Evolutionary conservation across 495 filamentous ascomycete species (phyloP).

Genomic region (Neurospora pannonica): DNA sequence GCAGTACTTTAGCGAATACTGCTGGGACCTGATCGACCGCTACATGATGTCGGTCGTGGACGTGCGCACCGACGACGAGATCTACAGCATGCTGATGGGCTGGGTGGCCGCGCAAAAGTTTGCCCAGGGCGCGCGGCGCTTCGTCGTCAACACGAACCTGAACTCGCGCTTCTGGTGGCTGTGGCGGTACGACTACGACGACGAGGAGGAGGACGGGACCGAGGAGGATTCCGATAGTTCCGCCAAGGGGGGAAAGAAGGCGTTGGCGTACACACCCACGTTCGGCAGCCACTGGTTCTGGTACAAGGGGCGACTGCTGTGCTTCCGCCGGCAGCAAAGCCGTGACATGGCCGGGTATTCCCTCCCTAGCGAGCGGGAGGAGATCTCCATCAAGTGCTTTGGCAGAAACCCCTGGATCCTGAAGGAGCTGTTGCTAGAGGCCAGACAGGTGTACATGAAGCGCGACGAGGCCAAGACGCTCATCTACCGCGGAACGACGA

Average conservation of each 20-base stretch:
- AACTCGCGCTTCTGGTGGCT: constrained; percentile 40
- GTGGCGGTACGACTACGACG: constrained; percentile 32
- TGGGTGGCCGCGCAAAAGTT: constrained; percentile 57
- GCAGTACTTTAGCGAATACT: constrained; percentile 39
- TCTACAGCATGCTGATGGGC: constrained; percentile 59
- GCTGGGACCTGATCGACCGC: constrained; percentile 32
- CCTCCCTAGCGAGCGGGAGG: constrained; percentile 39
- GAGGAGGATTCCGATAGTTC: too few species aligned
- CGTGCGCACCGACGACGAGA: constrained; percentile 57
- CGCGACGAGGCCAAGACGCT: constrained; percentile 54
- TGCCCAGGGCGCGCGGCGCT: constrained; percentile 45
- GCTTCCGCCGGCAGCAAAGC: constrained; percentile 42
- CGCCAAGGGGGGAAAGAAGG: constrained; percentile 43
- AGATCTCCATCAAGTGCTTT: constrained; percentile 54
- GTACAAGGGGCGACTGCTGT: constrained; percentile 46
- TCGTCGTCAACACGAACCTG: constrained; percentile 53
- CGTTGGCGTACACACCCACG: constrained; percentile 53
- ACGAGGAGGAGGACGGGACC: constrained; percentile 37
- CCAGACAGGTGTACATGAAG: constrained; percentile 46
- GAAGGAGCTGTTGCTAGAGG: constrained; percentile 58
- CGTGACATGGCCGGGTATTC: constrained; percentile 18
- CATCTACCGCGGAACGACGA: constrained; percentile 51
- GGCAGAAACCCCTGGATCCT: constrained; percentile 57
- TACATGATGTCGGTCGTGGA: constrained; percentile 52
- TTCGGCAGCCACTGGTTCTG: constrained; percentile 59